Conservation (phyloP, 1,139 yeast species). For the Nadsonia commutata region DNA sequence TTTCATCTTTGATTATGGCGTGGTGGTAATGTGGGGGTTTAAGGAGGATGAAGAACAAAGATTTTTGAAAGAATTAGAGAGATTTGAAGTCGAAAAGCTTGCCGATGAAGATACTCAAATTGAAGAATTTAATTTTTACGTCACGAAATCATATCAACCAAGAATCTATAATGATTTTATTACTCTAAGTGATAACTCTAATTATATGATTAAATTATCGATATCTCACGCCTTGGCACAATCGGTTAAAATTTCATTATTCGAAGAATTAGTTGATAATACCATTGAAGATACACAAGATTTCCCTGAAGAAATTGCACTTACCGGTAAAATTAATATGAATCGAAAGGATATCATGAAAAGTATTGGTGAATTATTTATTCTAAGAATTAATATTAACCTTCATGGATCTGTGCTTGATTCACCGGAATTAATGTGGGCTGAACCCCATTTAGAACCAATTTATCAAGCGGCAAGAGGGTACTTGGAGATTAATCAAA, state of each 20-base stretch:
- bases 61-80: slow-evolving; percentile 67
- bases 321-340: slow-evolving; percentile 90
- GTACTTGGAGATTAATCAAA: slow-evolving; percentile 80
- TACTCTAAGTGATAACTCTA: slow-evolving; percentile 77
- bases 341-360: slow-evolving; percentile 89
- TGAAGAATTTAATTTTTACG: slow-evolving; percentile 88
- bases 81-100: slow-evolving; percentile 80
- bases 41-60: slow-evolving; percentile 70
- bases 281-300: slow-evolving; percentile 95
- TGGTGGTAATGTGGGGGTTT: slow-evolving; percentile 91
- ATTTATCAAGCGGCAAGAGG: slow-evolving; percentile 94
- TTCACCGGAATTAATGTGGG: slow-evolving; percentile 97
- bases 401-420: slow-evolving; percentile 91
- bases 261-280: slow-evolving; percentile 89
- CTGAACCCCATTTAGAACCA: slow-evolving; percentile 94
- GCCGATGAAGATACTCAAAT: slow-evolving; percentile 84
- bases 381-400: slow-evolving; percentile 66
- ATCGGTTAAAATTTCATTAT: slow-evolving; percentile 81
- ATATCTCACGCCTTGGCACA: slow-evolving; percentile 89
- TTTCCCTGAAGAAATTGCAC: slow-evolving; percentile 89
- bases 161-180: slow-evolving; percentile 90
- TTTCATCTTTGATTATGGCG: slow-evolving; percentile 89
- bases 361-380: slow-evolving; percentile 88
- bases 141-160: slow-evolving; percentile 87
- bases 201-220: slow-evolving; percentile 78